Conservation (phyloP, 257 asterid species). For the Coffea canephora region DNA sequence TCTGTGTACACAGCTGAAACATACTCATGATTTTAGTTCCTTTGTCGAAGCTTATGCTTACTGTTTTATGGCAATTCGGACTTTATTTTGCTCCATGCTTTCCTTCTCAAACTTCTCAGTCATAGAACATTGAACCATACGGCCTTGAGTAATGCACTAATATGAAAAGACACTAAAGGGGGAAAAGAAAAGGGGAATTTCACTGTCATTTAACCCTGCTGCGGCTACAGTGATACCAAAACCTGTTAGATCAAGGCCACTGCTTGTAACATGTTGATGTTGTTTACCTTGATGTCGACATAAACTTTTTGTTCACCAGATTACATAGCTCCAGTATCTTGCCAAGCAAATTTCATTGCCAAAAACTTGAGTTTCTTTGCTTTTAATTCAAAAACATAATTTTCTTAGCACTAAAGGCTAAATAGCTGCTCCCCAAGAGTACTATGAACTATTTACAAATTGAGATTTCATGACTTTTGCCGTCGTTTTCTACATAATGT, state of each 20-base stretch:
- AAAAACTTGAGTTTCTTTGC: neutral
- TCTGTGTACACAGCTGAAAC: neutral
- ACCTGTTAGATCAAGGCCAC: too few relatives aligned
- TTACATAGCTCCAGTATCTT: neutral
- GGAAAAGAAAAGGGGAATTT: neutral
- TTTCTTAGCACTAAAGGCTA: neutral
- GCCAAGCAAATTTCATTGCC: neutral
- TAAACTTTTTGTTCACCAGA: neutral
- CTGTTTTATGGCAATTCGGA: neutral
- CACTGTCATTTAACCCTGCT: neutral
- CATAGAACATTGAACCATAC: neutral
- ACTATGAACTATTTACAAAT: neutral
- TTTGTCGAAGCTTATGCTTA: neutral
- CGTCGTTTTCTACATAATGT: neutral
- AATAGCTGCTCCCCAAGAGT: neutral
- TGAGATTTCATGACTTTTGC: neutral
- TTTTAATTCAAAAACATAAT: neutral
- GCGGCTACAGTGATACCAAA: too few relatives aligned
- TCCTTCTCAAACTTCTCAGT: neutral
- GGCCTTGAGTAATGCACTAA: neutral
- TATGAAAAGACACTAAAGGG: neutral
- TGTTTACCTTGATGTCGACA: neutral
- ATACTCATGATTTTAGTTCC: neutral
- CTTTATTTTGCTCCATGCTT: neutral
- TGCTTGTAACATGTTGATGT: too few relatives aligned